Evolutionary conservation across 2,329 filamentous ascomycete genomes (phyloP).

Genomic region (Exserohilum turcica): DNA sequence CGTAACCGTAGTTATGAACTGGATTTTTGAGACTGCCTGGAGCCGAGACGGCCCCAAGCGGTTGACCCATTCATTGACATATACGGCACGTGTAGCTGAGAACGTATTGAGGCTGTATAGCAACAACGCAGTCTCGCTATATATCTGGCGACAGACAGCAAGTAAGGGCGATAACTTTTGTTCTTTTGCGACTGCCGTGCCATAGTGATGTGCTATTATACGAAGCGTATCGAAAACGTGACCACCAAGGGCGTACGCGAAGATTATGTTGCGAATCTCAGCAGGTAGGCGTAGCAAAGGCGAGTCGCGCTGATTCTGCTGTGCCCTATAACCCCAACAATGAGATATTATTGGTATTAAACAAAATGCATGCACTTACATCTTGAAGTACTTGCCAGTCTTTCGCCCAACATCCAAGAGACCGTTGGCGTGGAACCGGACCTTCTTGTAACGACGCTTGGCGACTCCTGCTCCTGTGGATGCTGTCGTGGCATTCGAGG

Average conservation of each 20-base stretch:
- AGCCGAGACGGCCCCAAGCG: not conserved
- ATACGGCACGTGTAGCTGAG: no score
- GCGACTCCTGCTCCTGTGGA: not conserved
- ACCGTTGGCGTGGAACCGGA: slow-evolving; percentile 1
- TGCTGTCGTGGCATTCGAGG: not conserved
- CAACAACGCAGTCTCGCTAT: not conserved
- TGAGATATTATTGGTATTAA: not conserved
- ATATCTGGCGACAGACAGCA: not conserved
- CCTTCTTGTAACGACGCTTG: slow-evolving; percentile 3
- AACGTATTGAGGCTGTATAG: not conserved
- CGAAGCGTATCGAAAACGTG: not conserved
- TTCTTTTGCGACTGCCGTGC: not conserved
- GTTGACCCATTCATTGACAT: not conserved
- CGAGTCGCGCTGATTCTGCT: not conserved
- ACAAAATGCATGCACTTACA: slow-evolving; percentile 1
- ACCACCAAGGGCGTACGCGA: not conserved
- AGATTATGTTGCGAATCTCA: not conserved
- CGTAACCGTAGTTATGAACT: no score
- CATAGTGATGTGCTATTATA: not conserved
- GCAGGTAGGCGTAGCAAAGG: not conserved
- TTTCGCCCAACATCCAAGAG: slow-evolving; percentile 9
- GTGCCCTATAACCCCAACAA: not conserved
- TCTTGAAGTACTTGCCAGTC: slow-evolving; percentile 7
- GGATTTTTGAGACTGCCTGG: no score
- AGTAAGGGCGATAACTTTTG: no score